Base-by-base conservation (phyloP, 148 eudicot genomes). In the Polygonum aviculare region DNA sequence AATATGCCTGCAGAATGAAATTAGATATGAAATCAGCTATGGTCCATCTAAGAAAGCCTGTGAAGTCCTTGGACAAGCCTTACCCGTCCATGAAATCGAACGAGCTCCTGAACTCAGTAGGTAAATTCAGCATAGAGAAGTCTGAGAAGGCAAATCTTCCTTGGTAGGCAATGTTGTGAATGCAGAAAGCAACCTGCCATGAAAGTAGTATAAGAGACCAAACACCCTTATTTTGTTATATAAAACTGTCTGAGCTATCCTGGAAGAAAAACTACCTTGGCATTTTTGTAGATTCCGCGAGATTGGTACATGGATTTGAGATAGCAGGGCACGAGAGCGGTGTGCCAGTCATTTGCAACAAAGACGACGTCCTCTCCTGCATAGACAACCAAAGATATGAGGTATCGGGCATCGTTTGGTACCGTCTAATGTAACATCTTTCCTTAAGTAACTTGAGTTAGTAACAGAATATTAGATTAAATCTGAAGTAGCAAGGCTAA, bases 121-220 rank as follows among this genome's bases (percentile, higher is more conserved):
- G 96, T 45, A 95, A 85, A 77, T 87, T 88, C 81, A 95, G 96
- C 54, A 85, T 84, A 8, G 91, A 65, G 79, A 87, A 95, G 81
- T 92, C 99, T 10, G 89, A 75, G 77, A 88, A 87, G 7, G 89
- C 83, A 77, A 89, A 92, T 83, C 99, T 87, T 55, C 99, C 99
- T 82, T 95, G 99, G 82, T 95, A 95, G 71, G 99, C 94, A 55
- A 95, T 92, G 91, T 95, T 92, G 91, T 95, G 99, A 75, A 95
- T 93, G 86, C 99, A 95, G 80, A 87, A 92, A 73, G 79, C 99
- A 84, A 95, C 99, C 98, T 95, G 84, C 22, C 16, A 60, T 31
- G 35, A 57, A 38, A 10, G 7, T 33, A 51, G 72, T 35, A 60
- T 15, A 22, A 60, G 9, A 39, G 73, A 70, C 39, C 48, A 38